Evolutionary conservation across 148 eudicot species (phyloP).

Genomic region (Rhododendron kiyosumense): DNA sequence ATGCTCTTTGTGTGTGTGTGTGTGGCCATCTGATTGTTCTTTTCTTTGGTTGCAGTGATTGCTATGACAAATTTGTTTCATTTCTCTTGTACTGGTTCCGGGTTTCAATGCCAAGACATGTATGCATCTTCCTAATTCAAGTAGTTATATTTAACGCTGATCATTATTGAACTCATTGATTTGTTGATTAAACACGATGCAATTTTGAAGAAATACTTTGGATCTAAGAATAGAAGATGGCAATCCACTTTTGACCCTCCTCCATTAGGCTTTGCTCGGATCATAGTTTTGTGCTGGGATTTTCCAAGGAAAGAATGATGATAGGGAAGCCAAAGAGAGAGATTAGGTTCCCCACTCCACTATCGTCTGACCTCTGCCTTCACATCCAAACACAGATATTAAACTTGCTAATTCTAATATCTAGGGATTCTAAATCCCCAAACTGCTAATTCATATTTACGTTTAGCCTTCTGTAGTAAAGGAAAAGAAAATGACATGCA

Average conservation of each 20-base stretch:
- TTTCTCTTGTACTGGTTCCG: slow-evolving; percentile 96
- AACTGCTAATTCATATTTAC: background rate
- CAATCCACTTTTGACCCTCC: background rate
- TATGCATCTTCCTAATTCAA: slow-evolving; percentile 28
- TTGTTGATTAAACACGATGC: background rate
- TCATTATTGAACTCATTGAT: background rate
- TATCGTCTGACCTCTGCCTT: background rate
- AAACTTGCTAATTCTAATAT: background rate
- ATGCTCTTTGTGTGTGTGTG: background rate
- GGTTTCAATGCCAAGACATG: slow-evolving; percentile 58
- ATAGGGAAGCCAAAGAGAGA: background rate
- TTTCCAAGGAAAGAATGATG: background rate
- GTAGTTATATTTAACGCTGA: background rate
- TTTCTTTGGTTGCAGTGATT: slow-evolving; percentile 54
- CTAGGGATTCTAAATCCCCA: background rate
- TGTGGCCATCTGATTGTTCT: background rate
- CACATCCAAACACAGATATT: background rate
- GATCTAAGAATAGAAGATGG: background rate
- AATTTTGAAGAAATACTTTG: background rate
- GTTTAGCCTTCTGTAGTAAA: background rate
- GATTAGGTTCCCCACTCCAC: background rate
- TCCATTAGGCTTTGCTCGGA: background rate
- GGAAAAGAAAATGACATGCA: background rate
- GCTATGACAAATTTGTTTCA: slow-evolving; percentile 70
- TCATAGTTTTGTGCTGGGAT: background rate